Base-by-base conservation (phyloP, 345 rosid genomes). In the Corchorus capsularis region DNA sequence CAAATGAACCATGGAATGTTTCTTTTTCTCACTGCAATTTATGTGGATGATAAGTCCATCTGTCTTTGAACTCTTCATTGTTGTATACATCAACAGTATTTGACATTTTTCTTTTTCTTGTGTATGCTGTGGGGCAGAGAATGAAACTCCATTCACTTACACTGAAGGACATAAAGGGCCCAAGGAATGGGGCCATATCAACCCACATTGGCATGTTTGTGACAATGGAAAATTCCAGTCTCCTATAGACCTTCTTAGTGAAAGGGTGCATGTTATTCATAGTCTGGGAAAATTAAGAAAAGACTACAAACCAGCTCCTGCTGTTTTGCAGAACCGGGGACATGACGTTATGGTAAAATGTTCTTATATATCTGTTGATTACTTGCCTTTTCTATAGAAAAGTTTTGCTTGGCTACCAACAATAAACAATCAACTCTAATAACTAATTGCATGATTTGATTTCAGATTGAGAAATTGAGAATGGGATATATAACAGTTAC, bases 261-360 rank as follows among this genome's bases (percentile, higher is more conserved):
- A 52, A 66, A 78, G 82, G 60, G 86, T 82, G 14, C 57, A 81
- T 22, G 20, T 76, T 47, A 19, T 74, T 35, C 78, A 80, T 13
- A 43, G 11, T 17, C 45, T 86, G 12, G 91, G 89, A 4, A 69
- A 77, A 57, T 71, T 92, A 71, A 69, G 43, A 14, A 86, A 83
- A 63, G 80, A 85, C 54, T 93, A 93, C 72, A 76, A 82, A 54
- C 90, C 94, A 22, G 94, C 97, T 75, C 79, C 70, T 4, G 91
- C 95, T 55, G 57, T 75, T 15, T 27, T 91, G 9, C 80, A 17
- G 74, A 93, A 88, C 60, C 81, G 93, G 17, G 97, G 98, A 17
- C 95, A 93, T 50, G 95, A 89, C 71, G 74, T 94, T 43, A 39
- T 59, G 78, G 98, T 92, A 82, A 62, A 72, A 16, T 8, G n/a